Base-by-base conservation (phyloP, 352 stramenopile species). In the Peronospora farinosa region DNA sequence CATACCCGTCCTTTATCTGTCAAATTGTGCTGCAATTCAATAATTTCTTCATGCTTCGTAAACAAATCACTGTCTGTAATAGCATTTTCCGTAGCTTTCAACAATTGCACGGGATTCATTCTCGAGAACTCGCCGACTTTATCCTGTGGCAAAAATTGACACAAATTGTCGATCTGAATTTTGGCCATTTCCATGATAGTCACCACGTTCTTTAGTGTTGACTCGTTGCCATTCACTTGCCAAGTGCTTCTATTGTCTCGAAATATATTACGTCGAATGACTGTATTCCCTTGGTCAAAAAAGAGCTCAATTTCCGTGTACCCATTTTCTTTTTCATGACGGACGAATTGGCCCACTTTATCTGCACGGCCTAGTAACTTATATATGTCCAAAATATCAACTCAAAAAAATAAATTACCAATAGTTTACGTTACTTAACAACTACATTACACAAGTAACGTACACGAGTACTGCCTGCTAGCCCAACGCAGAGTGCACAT, bases 161-260 rank as follows among this genome's bases (percentile, higher is more conserved):
- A 99, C 28, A 99, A 74, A 59, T 99, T 99, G 67, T 98, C 92
- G 61, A 99, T 95, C 54, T 97, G 80, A 54, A 99, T 98, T 31
- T 92, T 81, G n/a, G 88, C 71, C 12, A 71, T 58, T 32, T 84
- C 60, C 49, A 98, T 93, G 5, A 98, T 51, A 11, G 86, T 64
- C 6, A 60, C 66, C 21, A 95, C 67, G 9, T 76, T 70, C 51
- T 86, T 89, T 4, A 87, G 71, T 36, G 75, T n/a, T 86, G 23
- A 73, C 60, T 88, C 76, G 19, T 63, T 74, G 13, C 74, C 79
- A 39, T 95, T 73, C 21, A 95, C 63, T 45, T 84, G 74, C 84
- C 84, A 95, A 43, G 74, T 74, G 49, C 79, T 92, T 57, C 71
- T 84, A 59, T 93, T 91, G 58, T 96, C 79, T 11, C 86, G 72